Evolutionary conservation across 75 land plant species (phyloP).

Genomic region (Cunninghamia lanceolata): DNA sequence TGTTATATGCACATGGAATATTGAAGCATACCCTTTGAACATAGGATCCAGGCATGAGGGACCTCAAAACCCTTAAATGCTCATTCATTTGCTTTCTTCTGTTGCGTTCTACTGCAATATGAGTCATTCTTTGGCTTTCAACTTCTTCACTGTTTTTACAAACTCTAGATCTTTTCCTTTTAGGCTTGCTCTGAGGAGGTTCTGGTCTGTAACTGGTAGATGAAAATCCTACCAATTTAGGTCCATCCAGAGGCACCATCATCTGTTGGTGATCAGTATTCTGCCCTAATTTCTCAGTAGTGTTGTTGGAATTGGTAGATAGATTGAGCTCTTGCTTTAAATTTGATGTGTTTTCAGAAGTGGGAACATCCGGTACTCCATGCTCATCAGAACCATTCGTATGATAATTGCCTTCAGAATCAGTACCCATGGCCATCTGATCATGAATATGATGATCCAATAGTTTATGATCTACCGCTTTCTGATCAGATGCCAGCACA

Average conservation of each 20-base stretch:
- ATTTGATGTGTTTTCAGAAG: slow-evolving; percentile 9
- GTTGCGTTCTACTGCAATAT: slow-evolving; percentile 86
- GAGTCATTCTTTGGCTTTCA: slow-evolving; percentile 78
- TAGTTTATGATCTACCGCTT: neutral
- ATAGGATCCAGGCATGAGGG: slow-evolving; percentile 92
- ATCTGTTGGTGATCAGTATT: neutral
- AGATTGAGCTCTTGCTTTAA: slow-evolving; percentile 11
- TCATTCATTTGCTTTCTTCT: slow-evolving; percentile 95
- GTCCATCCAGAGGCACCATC: neutral
- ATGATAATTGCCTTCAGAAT: slow-evolving; percentile 6
- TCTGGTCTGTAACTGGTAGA: neutral
- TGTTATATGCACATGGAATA: neutral
- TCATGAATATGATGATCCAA: slow-evolving; percentile 8
- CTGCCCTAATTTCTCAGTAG: neutral
- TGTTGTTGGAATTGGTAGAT: neutral
- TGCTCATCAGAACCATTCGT: neutral
- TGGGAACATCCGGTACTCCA: neutral
- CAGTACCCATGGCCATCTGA: neutral
- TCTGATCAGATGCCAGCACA: slow-evolving; percentile 24
- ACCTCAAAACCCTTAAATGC: slow-evolving; percentile 70
- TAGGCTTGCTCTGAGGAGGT: neutral
- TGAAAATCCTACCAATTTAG: neutral
- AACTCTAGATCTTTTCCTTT: slow-evolving; percentile 52
- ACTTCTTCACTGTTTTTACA: slow-evolving; percentile 67
- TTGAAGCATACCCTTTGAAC: slow-evolving; percentile 70